These are phyloP conservation scores for Hypericum perforatum DNA, from an alignment of 345 rosid species.

Conservation along the genomic window DNA sequence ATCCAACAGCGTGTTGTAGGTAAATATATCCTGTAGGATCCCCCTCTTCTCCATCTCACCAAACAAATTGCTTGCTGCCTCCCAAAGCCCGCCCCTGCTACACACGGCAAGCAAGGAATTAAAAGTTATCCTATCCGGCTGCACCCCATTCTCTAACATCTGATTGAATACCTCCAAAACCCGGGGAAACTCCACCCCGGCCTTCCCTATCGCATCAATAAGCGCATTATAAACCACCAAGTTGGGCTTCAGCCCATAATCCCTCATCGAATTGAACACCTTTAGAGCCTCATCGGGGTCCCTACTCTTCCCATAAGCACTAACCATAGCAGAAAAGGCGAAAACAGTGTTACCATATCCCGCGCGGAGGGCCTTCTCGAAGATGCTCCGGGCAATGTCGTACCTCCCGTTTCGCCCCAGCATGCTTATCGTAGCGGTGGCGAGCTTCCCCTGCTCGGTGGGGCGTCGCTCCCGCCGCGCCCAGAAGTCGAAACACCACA, in stretches of 20 bases:
- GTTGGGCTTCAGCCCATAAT: constrained; percentile 64
- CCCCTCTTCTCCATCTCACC: constrained; percentile 72
- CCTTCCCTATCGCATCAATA: constrained; percentile 87
- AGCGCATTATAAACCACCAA: constrained; percentile 87
- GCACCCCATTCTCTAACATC: constrained; percentile 63
- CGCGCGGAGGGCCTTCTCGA: constrained; percentile 55
- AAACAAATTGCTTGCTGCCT: constrained; percentile 61
- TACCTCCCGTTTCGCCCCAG: constrained; percentile 89
- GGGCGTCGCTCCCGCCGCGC: constrained; percentile 56
- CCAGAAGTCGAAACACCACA: constrained; percentile 60
- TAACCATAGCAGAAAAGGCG: constrained; percentile 77
- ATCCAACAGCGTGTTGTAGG: constrained; percentile 78
- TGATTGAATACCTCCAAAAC: constrained; percentile 61
- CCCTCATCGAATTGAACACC: constrained; percentile 61
- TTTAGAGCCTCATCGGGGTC: constrained; percentile 50
- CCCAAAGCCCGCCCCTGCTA: constrained; percentile 81
- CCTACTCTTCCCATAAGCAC: constrained; percentile 83
- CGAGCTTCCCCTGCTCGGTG: constrained; percentile 82
- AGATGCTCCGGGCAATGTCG: constrained; percentile 51
- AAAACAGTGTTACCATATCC: constrained; percentile 90
- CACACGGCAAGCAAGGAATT: constrained; percentile 83
- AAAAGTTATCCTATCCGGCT: constrained; percentile 76
- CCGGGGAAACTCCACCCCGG: constrained; percentile 61
- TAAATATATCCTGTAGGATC: constrained; percentile 65
- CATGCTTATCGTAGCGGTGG: constrained; percentile 67